Evolutionary conservation across 2,329 filamentous ascomycete species (phyloP).

Genomic region (Ophiostoma pallidulum): DNA sequence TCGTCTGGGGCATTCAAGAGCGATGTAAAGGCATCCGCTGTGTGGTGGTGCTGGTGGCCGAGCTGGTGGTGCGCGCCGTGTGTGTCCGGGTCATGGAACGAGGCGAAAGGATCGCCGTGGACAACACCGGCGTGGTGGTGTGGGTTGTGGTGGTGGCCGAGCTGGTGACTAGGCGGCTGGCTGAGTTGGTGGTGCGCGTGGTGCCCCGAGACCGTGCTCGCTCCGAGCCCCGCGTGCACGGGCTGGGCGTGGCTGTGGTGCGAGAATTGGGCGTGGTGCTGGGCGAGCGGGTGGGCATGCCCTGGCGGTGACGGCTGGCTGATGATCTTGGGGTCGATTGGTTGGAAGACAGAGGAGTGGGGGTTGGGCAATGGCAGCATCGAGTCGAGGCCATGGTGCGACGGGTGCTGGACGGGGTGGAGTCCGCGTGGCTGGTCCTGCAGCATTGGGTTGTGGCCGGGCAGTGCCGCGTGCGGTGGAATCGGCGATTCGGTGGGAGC

Average conservation of each 20-base stretch:
- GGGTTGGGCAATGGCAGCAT: slow-evolving; percentile 17
- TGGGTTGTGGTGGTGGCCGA: slow-evolving; percentile 19
- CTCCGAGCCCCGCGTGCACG: neutral
- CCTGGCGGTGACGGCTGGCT: slow-evolving; percentile 29
- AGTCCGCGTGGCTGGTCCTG: slow-evolving; percentile 23
- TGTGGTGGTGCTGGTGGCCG: slow-evolving; percentile 21
- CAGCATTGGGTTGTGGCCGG: slow-evolving; percentile 23
- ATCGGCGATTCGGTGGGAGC: slow-evolving; percentile 20
- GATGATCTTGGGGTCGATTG: slow-evolving; percentile 53
- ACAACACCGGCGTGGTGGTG: slow-evolving; percentile 16
- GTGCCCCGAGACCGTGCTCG: neutral
- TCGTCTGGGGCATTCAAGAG: slow-evolving; percentile 40
- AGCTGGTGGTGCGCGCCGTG: slow-evolving; percentile 25
- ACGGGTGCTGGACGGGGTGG: slow-evolving; percentile 27
- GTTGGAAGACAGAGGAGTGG: slow-evolving; percentile 31
- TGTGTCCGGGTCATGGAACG: slow-evolving; percentile 28
- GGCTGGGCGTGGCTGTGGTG: neutral
- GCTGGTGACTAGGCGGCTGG: slow-evolving; percentile 14
- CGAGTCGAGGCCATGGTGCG: slow-evolving; percentile 19
- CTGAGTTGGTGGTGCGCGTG: slow-evolving; percentile 1
- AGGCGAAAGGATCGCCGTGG: slow-evolving; percentile 22
- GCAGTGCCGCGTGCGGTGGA: slow-evolving; percentile 20
- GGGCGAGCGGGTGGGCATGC: slow-evolving; percentile 12
- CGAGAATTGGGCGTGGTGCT: slow-evolving; percentile 17
- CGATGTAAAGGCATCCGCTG: slow-evolving; percentile 42